Conservation (phyloP, 2,329 filamentous ascomycete species). For the Scopulariopsis brevicaulis region DNA sequence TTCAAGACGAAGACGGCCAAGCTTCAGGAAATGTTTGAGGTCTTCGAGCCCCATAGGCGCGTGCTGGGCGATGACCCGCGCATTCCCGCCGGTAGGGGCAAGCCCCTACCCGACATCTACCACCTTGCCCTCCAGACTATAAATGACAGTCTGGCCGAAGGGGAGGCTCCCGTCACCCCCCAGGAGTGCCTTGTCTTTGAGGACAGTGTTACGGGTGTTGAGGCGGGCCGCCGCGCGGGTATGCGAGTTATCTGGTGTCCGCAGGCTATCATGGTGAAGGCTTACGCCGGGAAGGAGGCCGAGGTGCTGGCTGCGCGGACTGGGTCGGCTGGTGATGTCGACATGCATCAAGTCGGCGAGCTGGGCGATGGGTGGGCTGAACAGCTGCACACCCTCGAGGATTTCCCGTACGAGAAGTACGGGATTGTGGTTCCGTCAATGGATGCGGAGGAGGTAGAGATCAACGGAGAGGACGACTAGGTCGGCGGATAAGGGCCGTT, state of each 20-base stretch:
- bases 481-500: no score
- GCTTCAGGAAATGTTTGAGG: slow-evolving; percentile 43
- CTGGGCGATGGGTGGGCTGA: slow-evolving; percentile 50
- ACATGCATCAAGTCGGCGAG: slow-evolving; percentile 44
- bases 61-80: slow-evolving; percentile 79
- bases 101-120: slow-evolving; percentile 93
- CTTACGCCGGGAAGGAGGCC: slow-evolving; percentile 65
- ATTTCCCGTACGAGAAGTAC: slow-evolving; percentile 48
- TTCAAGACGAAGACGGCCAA: slow-evolving; percentile 67
- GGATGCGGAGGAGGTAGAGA: slow-evolving; percentile 16
- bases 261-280: slow-evolving; percentile 64
- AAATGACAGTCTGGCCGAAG: slow-evolving; percentile 58
- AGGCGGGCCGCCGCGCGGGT: slow-evolving; percentile 78
- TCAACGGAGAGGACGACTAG: no score
- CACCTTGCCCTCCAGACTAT: slow-evolving; percentile 74
- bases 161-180: slow-evolving; percentile 56
- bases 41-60: slow-evolving; percentile 58
- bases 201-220: slow-evolving; percentile 86
- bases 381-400: slow-evolving; percentile 34
- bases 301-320: slow-evolving; percentile 77
- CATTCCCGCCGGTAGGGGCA: slow-evolving; percentile 70
- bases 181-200: slow-evolving; percentile 95
- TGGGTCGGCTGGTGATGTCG: slow-evolving; percentile 49
- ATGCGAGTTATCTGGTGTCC: slow-evolving; percentile 95
- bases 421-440: slow-evolving; percentile 35